Evolutionary conservation across 106 monocot species (phyloP), one percentile per base, ranked within the genome.

Genomic region (Narthecium ossifragum): DNA sequence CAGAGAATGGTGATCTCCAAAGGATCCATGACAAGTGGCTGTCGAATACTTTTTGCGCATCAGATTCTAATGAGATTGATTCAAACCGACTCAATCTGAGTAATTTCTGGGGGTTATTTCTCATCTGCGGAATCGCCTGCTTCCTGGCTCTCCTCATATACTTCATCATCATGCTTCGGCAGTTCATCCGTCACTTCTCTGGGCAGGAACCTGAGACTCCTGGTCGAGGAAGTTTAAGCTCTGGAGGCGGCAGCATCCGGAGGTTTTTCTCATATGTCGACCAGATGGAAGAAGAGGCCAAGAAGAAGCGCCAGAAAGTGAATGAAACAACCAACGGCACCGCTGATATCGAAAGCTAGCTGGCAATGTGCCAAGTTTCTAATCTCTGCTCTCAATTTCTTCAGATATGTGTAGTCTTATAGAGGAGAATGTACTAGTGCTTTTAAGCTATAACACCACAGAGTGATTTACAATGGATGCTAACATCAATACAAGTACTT

Each of bases 61-160:
- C 63, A 20, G 11, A 58, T 15, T 34, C 13, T 45, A 53, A 15
- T 1, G 58, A 70, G 29, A 37, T 76, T 8, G 59, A 69, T 3
- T 31, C 76, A 8, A 41, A 56, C 15, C 63, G 64, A 13, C 70
- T 76, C 6, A 68, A 64, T 45, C 63, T 76, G 5, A 51, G 41
- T 28, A 76, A 64, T 17, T 76, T 76, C 46, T 70, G 31, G 24
- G 64, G 70, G 0, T 41, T 76, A 8, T 76, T 76, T 46, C 51
- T 76, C 51, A 64, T 76, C 52, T 76, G 70, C 26, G 69, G 76
- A 3, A 23, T 53, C 20, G 76, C 76, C 45, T 64, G 76, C 64
- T 40, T 63, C 43, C 6, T 76, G 46, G 69, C 76, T 27, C 58
- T 76, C 17, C 69, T 76, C 25, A 10, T 70, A 33, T 59, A 76